Evolutionary conservation across 2,329 filamentous ascomycete species (phyloP).

Genomic region (Hypocrella siamensis): DNA sequence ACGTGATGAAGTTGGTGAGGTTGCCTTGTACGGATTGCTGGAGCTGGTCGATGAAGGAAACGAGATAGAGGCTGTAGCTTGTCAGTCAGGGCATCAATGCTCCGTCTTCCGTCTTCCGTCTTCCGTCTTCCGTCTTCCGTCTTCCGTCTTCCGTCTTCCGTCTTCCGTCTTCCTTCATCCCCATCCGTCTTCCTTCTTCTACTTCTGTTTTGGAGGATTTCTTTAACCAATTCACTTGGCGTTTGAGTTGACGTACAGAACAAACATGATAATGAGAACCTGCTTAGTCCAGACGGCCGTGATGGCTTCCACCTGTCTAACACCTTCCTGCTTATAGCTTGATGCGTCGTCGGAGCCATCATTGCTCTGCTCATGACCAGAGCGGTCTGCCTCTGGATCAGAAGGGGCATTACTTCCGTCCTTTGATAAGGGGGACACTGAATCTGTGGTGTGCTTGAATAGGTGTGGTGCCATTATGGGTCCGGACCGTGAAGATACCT

Average conservation of each 20-base stretch:
- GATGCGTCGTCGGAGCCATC: constrained; percentile 5
- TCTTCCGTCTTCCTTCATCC: too few relatives aligned
- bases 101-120: too few relatives aligned
- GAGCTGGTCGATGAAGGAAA: constrained; percentile 21
- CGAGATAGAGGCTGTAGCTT: constrained; percentile 21
- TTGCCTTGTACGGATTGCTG: constrained; percentile 24
- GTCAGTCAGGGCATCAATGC: neutral
- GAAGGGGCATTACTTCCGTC: neutral
- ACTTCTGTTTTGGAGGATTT: neutral
- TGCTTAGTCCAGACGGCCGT: constrained; percentile 21
- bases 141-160: too few relatives aligned
- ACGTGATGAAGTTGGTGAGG: constrained; percentile 49
- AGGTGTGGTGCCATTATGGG: neutral
- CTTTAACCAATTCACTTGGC: too few relatives aligned
- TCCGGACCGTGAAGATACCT: neutral
- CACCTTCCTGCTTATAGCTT: constrained; percentile 18
- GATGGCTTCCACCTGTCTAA: constrained; percentile 20
- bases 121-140: too few relatives aligned
- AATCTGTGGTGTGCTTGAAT: neutral
- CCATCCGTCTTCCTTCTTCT: too few relatives aligned
- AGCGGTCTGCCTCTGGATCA: constrained; percentile 1
- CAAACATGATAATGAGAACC: constrained; percentile 18
- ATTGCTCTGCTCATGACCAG: neutral
- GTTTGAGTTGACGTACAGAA: constrained; percentile 19
- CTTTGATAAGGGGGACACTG: neutral